Conservation (phyloP, 306 rosid genomes). For the Cicer pinnatifidum region DNA sequence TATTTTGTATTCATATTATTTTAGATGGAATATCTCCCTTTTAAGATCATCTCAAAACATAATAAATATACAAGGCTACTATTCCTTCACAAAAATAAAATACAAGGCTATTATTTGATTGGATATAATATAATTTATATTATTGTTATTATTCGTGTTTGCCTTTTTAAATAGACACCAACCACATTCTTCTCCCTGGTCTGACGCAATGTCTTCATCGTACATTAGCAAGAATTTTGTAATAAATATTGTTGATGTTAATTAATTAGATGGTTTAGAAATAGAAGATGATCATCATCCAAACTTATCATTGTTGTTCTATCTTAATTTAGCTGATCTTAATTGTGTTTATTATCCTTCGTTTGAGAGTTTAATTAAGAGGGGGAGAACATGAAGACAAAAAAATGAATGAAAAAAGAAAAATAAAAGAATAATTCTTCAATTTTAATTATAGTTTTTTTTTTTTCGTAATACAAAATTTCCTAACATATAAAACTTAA, state of each 20-base stretch:
- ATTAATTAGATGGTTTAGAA: background rate
- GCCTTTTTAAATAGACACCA: constrained; percentile 22
- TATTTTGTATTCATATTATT: background rate
- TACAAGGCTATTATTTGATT: background rate
- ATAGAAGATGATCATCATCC: background rate
- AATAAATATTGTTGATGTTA: background rate
- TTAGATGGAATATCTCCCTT: background rate
- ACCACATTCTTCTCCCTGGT: constrained; percentile 53
- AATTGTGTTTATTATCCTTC: no score
- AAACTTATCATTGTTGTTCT: background rate
- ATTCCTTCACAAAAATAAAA: no score
- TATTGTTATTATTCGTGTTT: background rate
- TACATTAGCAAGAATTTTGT: background rate
- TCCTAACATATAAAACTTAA: no score
- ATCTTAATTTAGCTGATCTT: background rate
- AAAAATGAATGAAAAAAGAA: no score
- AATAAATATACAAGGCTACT: background rate
- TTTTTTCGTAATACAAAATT: no score
- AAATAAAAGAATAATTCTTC: no score
- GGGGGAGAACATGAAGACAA: no score
- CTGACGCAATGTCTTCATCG: background rate
- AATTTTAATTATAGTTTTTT: no score
- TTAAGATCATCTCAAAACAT: constrained; percentile 12
- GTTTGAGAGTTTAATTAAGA: no score
- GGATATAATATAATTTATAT: background rate